Percentiles rank a stretch among this genome's conserved stretches.
Conservation (phyloP, 306 rosid genomes). For the Dalbergia cochinchinensis region DNA sequence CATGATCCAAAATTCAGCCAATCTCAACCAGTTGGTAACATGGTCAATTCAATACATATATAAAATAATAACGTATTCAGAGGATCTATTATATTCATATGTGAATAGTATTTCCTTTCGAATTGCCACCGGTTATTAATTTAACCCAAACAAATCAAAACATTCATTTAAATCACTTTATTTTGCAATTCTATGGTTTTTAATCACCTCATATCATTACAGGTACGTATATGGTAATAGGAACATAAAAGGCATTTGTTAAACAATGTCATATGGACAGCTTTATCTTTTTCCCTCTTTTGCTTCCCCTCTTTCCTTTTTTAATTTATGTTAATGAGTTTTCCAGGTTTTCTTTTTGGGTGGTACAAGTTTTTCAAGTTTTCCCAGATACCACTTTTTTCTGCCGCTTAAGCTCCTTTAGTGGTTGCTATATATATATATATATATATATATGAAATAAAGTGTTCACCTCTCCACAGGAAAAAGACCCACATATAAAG, state of each 20-base stretch:
- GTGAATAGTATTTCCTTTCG: no score
- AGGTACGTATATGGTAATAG: neutral
- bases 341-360: slow-evolving; percentile 30
- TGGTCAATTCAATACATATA: no score
- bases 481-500: slow-evolving; percentile 22
- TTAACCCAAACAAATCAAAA: neutral
- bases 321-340: neutral
- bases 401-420: slow-evolving; percentile 21
- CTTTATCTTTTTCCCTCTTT: slow-evolving; percentile 34
- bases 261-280: slow-evolving; percentile 7
- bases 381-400: slow-evolving; percentile 36
- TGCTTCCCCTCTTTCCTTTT: slow-evolving; percentile 25
- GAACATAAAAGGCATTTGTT: slow-evolving; percentile 32
- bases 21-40: neutral
- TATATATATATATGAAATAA: no score
- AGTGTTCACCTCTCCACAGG: slow-evolving; percentile 5
- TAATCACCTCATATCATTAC: neutral
- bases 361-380: slow-evolving; percentile 27
- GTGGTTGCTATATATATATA: slow-evolving; percentile 22
- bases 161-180: neutral
- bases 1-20: neutral
- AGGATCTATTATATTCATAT: neutral
- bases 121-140: neutral
- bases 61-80: no score
- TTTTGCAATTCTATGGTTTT: neutral